Evolutionary conservation across 306 rosid genomes (phyloP), one percentile per base, ranked within the genome.

Genomic region (Cucurbita argyrosperma): DNA sequence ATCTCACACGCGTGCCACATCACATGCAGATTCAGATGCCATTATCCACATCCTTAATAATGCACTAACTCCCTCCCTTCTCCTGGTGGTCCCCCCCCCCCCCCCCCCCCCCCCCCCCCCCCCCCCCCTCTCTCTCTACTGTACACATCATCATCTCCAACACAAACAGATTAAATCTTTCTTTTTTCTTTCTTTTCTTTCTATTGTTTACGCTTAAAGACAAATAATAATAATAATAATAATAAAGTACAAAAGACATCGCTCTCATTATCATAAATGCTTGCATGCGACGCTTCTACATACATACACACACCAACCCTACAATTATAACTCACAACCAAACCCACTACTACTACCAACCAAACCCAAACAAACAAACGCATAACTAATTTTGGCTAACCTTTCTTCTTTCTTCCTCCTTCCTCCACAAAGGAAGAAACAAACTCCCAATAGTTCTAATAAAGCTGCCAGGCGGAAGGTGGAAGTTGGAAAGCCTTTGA

Each of bases 221-320:
- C 59, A 70, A 47, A 70, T 7, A 37, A 38, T 2, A 45, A 66
- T 43, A 51, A 51, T 0, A 51, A 51, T 21, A 45, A 15, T 51
- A 73, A 61, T 50, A 52, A 51, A 50, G 14, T 39, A 43, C 4
- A 30, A 73, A 61, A 72, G 85, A 79, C 88, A 85, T 81, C 87
- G 85, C 72, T 87, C 90, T 66, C 81, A 64, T 63, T 59, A 45
- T 77, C 77, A 85, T 91, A 85, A 94, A 86, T 76, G 90, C 90
- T 83, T 80, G 96, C 96, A 84, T 83, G 96, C 89, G 83, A 89
- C 81, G 83, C 80, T 60, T 82, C 79, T 79, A 30, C 35, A 30
- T 50, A 50, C 54, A 50, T 50, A 89, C 92, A 87, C 23, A 69
- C 83, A 87, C 81, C 89, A 79, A 80, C 78, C 73, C 71, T 50